Conservation (phyloP, 2,329 filamentous ascomycete genomes). For the Sporothrix brasiliensis region DNA sequence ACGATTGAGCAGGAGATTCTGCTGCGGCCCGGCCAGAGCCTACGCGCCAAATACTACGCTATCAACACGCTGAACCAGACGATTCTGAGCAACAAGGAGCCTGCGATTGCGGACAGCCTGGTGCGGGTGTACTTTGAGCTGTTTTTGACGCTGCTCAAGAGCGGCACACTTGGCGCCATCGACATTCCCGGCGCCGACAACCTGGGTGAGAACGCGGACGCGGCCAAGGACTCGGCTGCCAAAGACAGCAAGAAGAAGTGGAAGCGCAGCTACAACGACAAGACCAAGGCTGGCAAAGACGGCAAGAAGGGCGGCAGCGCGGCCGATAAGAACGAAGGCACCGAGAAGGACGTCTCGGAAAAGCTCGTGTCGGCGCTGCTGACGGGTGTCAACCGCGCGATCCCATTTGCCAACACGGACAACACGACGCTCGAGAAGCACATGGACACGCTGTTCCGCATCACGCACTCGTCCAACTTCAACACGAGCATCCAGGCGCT, state of each 20-base stretch:
- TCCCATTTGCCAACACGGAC: conserved; percentile 85
- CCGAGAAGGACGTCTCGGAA: conserved; percentile 74
- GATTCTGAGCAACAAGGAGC: conserved; percentile 82
- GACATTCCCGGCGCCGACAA: conserved; percentile 48
- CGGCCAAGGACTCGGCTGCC: conserved; percentile 38
- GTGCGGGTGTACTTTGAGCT: conserved; percentile 90
- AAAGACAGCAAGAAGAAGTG: conserved; percentile 38
- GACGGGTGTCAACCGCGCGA: conserved; percentile 92
- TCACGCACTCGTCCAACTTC: conserved; percentile 98
- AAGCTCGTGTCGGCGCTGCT: conserved; percentile 91
- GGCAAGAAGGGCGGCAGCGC: conserved; percentile 40
- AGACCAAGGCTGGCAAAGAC: conserved; percentile 39
- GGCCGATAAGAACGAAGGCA: conserved; percentile 40
- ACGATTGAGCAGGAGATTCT: conserved; percentile 86
- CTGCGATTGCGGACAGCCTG: conserved; percentile 75
- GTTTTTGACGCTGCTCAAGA: conserved; percentile 81
- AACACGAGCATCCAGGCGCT: conserved; percentile 97
- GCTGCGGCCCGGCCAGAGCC: conserved; percentile 81
- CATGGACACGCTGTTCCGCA: conserved; percentile 89
- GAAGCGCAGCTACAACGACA: conserved; percentile 27
- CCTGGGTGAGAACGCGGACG: conserved; percentile 39
- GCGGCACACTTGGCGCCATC: conserved; percentile 48
- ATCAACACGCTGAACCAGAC: conserved; percentile 98
- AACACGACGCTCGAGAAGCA: conserved; percentile 81
- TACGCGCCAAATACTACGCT: conserved; percentile 91